Conservation (phyloP, 78 protist species). For the Planoprotostelium fungivorum region DNA sequence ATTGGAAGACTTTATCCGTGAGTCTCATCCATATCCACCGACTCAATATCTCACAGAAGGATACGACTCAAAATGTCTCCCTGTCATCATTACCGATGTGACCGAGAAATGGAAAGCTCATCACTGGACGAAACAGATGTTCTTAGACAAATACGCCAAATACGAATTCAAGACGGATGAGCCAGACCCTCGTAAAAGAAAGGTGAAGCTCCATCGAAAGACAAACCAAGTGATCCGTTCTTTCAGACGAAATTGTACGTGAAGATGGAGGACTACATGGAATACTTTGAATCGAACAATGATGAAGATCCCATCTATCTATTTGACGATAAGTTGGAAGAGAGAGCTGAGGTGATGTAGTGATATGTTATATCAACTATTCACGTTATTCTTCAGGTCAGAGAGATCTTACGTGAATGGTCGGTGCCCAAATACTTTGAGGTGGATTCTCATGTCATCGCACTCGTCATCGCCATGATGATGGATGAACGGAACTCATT, state of each 20-base stretch:
- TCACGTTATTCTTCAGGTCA: not conserved
- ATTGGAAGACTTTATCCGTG: not conserved
- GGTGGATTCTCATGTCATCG: not conserved
- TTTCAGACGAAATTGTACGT: conserved; percentile 5
- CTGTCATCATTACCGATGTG: not conserved
- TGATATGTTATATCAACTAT: conserved; percentile 25
- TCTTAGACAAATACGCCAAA: not conserved
- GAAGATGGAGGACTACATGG: conserved; percentile 31
- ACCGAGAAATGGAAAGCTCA: not conserved
- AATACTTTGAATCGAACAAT: conserved; percentile 22
- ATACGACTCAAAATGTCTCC: not conserved
- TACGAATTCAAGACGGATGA: not conserved
- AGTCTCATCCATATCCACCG: not conserved
- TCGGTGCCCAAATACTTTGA: not conserved
- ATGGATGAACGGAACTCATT: no score
- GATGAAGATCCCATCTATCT: conserved; percentile 64
- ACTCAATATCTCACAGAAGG: not conserved
- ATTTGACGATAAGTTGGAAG: conserved; percentile 53
- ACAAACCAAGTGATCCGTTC: not conserved
- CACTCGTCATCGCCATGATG: conserved; percentile 11
- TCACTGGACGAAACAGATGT: not conserved
- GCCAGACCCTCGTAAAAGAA: not conserved
- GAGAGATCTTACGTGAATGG: not conserved
- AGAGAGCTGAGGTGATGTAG: conserved; percentile 15
- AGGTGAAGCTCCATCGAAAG: not conserved